These are phyloP conservation scores for Thymus mandschuricus DNA, from an alignment of 257 asterid species.

Conservation along the genomic window DNA sequence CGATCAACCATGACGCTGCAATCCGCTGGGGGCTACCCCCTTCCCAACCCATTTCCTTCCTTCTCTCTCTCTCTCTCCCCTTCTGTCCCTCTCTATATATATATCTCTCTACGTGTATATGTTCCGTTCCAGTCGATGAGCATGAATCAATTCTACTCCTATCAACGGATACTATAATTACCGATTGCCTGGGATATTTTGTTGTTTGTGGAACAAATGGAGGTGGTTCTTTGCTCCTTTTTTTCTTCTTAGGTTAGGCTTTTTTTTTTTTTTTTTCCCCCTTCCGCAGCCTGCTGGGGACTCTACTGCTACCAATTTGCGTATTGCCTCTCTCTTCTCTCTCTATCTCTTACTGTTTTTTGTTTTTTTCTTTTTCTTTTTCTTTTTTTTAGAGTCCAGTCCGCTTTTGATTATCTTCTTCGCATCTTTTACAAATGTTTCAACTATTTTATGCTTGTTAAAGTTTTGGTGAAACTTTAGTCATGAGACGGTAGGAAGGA, in stretches of 20 bases:
- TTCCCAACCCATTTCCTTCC: constrained; percentile 51
- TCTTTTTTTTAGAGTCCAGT: neutral
- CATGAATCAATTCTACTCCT: neutral
- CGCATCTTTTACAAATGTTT: neutral
- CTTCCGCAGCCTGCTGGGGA: constrained; percentile 28
- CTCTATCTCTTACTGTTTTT: neutral
- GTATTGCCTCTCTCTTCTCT: neutral
- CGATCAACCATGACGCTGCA: constrained; percentile 64
- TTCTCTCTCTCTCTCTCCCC: neutral
- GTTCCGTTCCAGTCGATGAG: neutral
- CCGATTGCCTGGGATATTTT: neutral
- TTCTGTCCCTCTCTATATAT: neutral
- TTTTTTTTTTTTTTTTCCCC: no score
- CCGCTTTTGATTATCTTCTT: neutral
- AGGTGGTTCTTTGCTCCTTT: constrained; percentile 6
- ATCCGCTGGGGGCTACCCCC: constrained; percentile 52
- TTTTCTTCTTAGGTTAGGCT: constrained; percentile 17
- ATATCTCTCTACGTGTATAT: neutral
- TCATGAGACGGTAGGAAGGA: no score
- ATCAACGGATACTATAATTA: neutral
- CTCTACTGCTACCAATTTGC: constrained; percentile 14
- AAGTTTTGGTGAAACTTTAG: no score
- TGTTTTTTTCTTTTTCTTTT: neutral
- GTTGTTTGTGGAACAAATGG: neutral
- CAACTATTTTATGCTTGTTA: no score